A percentile compares a stretch with the other conserved stretches of the same genome.
Conservation (phyloP, 139 green algal species). For the Closterium sp. region DNA sequence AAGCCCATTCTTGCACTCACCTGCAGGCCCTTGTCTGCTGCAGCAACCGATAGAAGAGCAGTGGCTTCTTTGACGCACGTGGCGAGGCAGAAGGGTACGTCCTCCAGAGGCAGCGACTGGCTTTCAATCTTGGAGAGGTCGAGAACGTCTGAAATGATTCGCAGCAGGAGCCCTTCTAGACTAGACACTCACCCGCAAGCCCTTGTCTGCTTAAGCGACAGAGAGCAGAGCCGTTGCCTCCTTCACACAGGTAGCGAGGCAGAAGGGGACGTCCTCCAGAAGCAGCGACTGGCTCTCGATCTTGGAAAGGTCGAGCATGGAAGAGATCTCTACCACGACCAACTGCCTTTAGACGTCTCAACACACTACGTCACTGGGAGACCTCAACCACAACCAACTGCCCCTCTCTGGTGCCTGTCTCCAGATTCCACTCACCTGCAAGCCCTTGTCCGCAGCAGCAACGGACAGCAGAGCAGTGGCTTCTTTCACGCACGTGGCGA, state of each 20-base stretch:
- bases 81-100: conserved; percentile 6
- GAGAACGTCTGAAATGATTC: conserved; percentile 20
- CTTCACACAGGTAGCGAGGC: not conserved
- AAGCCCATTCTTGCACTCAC: not conserved
- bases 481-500: not conserved
- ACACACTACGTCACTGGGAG: too few species aligned
- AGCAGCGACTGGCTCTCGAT: conserved; percentile 26
- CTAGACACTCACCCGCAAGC: conserved; percentile 4
- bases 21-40: conserved; percentile 31
- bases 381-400: too few species aligned
- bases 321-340: too few species aligned
- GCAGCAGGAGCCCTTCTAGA: too few species aligned
- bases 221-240: conserved; percentile 20
- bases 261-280: conserved; percentile 20
- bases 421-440: conserved; percentile 12
- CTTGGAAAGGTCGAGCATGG: conserved; percentile 32
- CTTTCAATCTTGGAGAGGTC: conserved; percentile 40
- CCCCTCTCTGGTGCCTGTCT: too few species aligned
- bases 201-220: conserved; percentile 18
- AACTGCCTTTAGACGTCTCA: too few species aligned
- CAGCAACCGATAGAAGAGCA: conserved; percentile 15
- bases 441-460: conserved; percentile 23
- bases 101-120: conserved; percentile 23
- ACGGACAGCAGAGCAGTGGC: conserved; percentile 22
- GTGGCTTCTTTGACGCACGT: not conserved